A percentile compares a stretch with the other conserved stretches of the same genome.
These are phyloP conservation scores for Hordeum marinum DNA, from an alignment of 176 grass and related monocot genomes.

Conservation along the genomic window DNA sequence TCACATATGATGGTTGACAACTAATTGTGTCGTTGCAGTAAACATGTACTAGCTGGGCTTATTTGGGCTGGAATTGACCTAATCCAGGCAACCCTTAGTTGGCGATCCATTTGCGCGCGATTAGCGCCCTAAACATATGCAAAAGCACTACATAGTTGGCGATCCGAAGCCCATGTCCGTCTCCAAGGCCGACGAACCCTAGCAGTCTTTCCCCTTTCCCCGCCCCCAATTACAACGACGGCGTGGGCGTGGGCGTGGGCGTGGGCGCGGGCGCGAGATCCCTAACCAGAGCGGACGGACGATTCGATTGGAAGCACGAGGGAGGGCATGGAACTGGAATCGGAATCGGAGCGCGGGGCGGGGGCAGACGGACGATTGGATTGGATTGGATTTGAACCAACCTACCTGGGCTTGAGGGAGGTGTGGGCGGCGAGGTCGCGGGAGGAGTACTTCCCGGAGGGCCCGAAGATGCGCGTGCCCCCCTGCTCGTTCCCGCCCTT, in stretches of 20 bases:
- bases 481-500: constrained; percentile 99
- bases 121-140: too few species aligned
- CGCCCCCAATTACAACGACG: background rate
- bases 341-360: background rate
- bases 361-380: background rate
- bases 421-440: constrained; percentile 92
- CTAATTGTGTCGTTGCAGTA: background rate
- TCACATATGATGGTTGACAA: too few species aligned
- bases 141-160: background rate
- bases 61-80: background rate
- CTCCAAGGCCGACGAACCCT: background rate
- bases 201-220: background rate
- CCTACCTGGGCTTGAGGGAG: constrained; percentile 86
- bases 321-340: background rate
- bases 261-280: constrained; percentile 10
- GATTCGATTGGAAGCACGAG: background rate
- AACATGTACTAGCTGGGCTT: too few species aligned
- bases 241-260: background rate
- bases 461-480: constrained; percentile 87
- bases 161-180: background rate
- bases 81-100: too few species aligned
- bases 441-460: constrained; percentile 83
- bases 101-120: background rate
- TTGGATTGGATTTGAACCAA: background rate
- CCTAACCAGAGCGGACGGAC: fast-evolving